These are phyloP conservation scores for Schizonepeta tenuifolia DNA, from an alignment of 257 asterid species.

Conservation along the genomic window DNA sequence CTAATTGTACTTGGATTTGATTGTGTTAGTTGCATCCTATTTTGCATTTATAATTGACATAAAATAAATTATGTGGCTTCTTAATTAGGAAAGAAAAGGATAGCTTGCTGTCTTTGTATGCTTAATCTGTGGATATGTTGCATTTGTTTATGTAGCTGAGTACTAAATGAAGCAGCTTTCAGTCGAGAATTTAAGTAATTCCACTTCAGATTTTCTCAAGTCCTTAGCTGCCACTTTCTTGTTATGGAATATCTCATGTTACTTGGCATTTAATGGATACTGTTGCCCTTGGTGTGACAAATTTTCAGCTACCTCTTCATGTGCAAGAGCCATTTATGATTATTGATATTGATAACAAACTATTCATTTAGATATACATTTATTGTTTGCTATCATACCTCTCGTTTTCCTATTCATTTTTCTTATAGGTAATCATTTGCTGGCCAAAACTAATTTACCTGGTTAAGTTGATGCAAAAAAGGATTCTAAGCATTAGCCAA, in stretches of 20 bases:
- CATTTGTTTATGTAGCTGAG: conserved; percentile 11
- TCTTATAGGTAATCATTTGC: neutral
- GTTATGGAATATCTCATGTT: conserved; percentile 41
- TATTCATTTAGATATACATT: neutral
- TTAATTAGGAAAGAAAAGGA: conserved; percentile 15
- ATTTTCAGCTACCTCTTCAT: conserved; percentile 33
- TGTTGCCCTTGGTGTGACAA: conserved; percentile 37
- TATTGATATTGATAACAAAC: conserved; percentile 10
- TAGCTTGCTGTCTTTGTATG: neutral
- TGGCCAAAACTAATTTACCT: neutral
- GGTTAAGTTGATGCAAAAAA: neutral
- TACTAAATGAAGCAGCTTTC: conserved; percentile 21
- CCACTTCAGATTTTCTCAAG: conserved; percentile 38
- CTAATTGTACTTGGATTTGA: neutral
- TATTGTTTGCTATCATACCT: neutral
- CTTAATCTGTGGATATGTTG: neutral
- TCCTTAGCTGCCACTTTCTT: conserved; percentile 36
- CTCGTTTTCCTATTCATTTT: neutral
- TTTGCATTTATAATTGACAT: conserved; percentile 17
- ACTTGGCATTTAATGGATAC: conserved; percentile 37
- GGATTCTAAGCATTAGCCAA: neutral
- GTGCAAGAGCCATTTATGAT: conserved; percentile 27
- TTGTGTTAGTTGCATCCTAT: conserved; percentile 16
- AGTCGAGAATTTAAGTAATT: conserved; percentile 31
- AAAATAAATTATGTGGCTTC: neutral